A percentile compares a stretch with the other conserved stretches of the same genome.
Evolutionary conservation across 2,329 filamentous ascomycete species (phyloP).

Genomic region (Alternaria hordeiaustralica): DNA sequence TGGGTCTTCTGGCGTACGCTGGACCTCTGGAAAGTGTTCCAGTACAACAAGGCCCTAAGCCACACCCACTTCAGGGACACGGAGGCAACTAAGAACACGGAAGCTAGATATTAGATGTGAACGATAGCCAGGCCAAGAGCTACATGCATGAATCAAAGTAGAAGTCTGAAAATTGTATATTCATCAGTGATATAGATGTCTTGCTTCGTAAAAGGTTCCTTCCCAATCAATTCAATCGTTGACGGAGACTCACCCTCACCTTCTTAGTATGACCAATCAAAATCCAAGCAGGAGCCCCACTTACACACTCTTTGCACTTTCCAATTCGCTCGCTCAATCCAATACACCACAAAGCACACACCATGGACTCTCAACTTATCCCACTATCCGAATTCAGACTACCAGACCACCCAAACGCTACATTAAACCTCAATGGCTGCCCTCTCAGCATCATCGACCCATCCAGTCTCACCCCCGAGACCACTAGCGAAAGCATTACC

Average conservation of each 20-base stretch:
- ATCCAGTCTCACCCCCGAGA: background rate
- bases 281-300: slow-evolving; percentile 2
- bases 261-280: slow-evolving; percentile 5
- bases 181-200: background rate
- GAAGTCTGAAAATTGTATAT: background rate
- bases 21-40: slow-evolving; percentile 38
- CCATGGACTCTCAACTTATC: slow-evolving; percentile 4
- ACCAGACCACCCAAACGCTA: slow-evolving; percentile 17
- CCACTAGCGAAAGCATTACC: slow-evolving; percentile 1
- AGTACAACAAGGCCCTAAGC: slow-evolving; percentile 32
- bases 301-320: slow-evolving; percentile 8
- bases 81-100: slow-evolving; percentile 8
- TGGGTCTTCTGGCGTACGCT: slow-evolving; percentile 35
- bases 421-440: slow-evolving; percentile 9
- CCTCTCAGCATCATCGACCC: slow-evolving; percentile 17
- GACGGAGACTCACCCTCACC: background rate
- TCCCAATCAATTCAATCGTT: background rate
- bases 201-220: background rate
- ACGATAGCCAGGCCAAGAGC: background rate
- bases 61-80: slow-evolving; percentile 30
- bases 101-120: no score
- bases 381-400: slow-evolving; percentile 14
- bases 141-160: background rate
- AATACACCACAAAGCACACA: background rate
- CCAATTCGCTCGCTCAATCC: slow-evolving; percentile 3